Conservation (phyloP, 2,329 filamentous ascomycete species). For the Aotearoamyces nothofagi region DNA sequence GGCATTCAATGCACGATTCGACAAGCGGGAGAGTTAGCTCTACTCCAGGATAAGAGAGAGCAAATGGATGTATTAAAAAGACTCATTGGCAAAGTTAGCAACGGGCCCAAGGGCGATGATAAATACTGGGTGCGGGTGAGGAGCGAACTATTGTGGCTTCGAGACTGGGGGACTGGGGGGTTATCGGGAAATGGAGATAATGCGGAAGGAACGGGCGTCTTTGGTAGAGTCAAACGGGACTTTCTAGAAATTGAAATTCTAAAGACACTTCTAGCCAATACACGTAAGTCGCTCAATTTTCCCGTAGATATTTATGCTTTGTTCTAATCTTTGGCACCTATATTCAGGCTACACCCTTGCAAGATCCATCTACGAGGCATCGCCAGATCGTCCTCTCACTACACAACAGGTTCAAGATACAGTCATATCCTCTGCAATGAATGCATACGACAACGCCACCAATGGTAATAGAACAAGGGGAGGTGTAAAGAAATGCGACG, state of each 20-base stretch:
- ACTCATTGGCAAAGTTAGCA: constrained; percentile 35
- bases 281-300: constrained; percentile 29
- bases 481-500: constrained; percentile 61
- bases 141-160: constrained; percentile 56
- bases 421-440: constrained; percentile 47
- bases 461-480: constrained; percentile 67
- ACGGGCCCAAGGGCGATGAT: constrained; percentile 39
- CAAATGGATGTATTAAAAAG: constrained; percentile 44
- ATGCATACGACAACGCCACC: constrained; percentile 66
- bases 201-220: constrained; percentile 28
- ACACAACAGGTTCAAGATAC: constrained; percentile 38
- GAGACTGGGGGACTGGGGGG: constrained; percentile 49
- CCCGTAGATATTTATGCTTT: not conserved
- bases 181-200: constrained; percentile 18
- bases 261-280: constrained; percentile 46
- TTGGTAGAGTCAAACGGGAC: constrained; percentile 42
- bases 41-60: constrained; percentile 47
- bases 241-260: constrained; percentile 58
- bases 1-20: constrained; percentile 34
- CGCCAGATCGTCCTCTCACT: constrained; percentile 31
- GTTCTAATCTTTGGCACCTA: not conserved
- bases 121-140: constrained; percentile 46
- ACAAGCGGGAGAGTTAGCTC: constrained; percentile 43
- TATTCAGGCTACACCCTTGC: constrained; percentile 44
- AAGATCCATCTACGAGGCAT: constrained; percentile 42